These are phyloP conservation scores for Phialophora chinensis DNA, from an alignment of 2,329 filamentous ascomycete genomes.

Conservation along the genomic window DNA sequence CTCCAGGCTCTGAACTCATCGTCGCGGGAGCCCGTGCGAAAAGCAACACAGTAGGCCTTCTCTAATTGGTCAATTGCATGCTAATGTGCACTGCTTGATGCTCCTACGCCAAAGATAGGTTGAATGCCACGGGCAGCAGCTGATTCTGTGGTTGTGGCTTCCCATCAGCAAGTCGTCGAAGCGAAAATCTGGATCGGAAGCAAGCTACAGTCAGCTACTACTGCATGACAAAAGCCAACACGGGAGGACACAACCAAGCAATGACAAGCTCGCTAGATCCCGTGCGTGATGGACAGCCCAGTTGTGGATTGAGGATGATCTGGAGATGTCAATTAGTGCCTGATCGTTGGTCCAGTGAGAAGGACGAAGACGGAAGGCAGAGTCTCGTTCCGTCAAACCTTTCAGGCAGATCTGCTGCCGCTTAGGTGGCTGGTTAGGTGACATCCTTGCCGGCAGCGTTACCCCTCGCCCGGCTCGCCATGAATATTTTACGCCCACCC, in stretches of 20 bases:
- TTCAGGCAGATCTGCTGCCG: background rate
- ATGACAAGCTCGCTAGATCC: constrained; percentile 33
- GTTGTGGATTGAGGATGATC: constrained; percentile 13
- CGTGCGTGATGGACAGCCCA: constrained; percentile 13
- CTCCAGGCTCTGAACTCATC: background rate
- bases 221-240: constrained; percentile 9
- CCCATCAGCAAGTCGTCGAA: background rate
- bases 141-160: background rate
- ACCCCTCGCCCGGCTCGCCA: background rate
- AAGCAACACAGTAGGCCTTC: no score
- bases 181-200: constrained; percentile 6
- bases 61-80: background rate
- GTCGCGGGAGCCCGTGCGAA: background rate
- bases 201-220: constrained; percentile 16
- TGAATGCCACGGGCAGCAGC: background rate
- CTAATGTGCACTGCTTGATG: background rate
- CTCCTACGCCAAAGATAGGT: background rate
- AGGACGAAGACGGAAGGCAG: background rate
- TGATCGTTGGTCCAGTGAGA: constrained; percentile 16
- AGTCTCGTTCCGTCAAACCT: constrained; percentile 3
- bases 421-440: constrained; percentile 2
- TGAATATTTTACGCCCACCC: background rate
- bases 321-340: constrained; percentile 6
- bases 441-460: background rate
- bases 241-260: constrained; percentile 28